Conservation (phyloP, 176 grass and related monocot species). For the Oryza meridionalis region DNA sequence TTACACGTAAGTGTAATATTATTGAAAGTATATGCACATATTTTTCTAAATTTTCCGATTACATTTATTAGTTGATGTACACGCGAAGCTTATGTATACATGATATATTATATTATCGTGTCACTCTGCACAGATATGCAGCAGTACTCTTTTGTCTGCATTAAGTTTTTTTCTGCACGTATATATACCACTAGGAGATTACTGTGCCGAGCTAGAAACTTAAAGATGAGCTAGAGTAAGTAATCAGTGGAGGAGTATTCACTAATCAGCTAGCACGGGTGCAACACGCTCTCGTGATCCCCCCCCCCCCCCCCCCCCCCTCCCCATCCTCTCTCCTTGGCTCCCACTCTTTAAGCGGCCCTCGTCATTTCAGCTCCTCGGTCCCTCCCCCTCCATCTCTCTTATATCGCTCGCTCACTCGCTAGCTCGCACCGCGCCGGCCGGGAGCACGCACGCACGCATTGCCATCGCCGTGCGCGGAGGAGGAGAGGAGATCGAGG, state of each 20-base stretch:
- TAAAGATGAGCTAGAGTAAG: too few species aligned
- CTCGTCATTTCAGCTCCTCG: slow-evolving; percentile 47
- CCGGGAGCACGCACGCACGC: not conserved
- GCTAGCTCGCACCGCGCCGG: slow-evolving; percentile 4
- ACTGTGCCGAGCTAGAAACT: not conserved
- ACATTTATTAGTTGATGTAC: too few species aligned
- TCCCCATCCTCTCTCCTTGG: not conserved
- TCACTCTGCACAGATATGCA: too few species aligned
- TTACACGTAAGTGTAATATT: too few species aligned
- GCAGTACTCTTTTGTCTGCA: not conserved
- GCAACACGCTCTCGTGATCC: slow-evolving; percentile 54
- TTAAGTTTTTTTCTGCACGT: not conserved
- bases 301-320: slow-evolving; percentile 3
- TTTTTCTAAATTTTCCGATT: too few species aligned
- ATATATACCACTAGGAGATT: not conserved
- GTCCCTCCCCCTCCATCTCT: not conserved
- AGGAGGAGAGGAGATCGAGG: slow-evolving; percentile 13
- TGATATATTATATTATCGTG: too few species aligned
- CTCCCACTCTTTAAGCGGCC: slow-evolving; percentile 40
- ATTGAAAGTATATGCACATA: too few species aligned
- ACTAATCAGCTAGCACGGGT: not conserved
- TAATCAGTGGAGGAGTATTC: too few species aligned
- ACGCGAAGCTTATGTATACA: too few species aligned
- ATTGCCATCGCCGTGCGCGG: not conserved
- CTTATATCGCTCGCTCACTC: slow-evolving; percentile 27